phyloP scores from a whole-genome alignment of 371 early-diverging fungal genomes.

The Lichtheimia ramosa region DNA sequence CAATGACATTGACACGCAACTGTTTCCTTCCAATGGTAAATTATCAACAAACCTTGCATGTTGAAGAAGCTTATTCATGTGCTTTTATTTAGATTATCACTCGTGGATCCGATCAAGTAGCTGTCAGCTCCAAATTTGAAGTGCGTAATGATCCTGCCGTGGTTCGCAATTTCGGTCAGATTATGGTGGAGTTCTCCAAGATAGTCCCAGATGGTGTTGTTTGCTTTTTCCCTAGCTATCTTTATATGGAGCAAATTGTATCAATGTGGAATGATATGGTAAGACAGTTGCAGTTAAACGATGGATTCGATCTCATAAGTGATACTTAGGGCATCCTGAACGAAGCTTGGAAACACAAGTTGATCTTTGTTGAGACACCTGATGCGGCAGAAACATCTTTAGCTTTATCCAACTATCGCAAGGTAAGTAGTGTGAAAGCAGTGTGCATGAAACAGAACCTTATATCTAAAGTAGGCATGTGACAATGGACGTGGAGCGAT shows the following conservation, averaged over 20 bases:
- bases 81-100: conserved; percentile 69
- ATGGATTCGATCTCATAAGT: neutral
- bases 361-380: conserved; percentile 99
- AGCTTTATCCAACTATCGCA: conserved; percentile 95
- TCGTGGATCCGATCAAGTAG: conserved; percentile 97
- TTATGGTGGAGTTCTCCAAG: conserved; percentile 94
- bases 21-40: conserved; percentile 94
- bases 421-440: conserved; percentile 26
- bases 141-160: conserved; percentile 98
- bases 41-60: neutral
- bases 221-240: conserved; percentile 98
- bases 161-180: conserved; percentile 98
- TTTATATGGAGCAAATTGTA: conserved; percentile 99
- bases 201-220: conserved; percentile 99
- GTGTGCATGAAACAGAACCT: neutral
- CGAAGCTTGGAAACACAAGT: conserved; percentile 95
- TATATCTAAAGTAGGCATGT: conserved; percentile 70
- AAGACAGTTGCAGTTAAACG: neutral
- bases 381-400: conserved; percentile 98
- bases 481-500: conserved; percentile 99
- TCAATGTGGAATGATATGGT: conserved; percentile 97
- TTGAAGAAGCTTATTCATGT: neutral
- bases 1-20: conserved; percentile 91
- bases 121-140: conserved; percentile 95
- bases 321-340: conserved; percentile 78